Evolutionary conservation across 306 rosid genomes (phyloP), one percentile per base, ranked within the genome.

Genomic region (Abrus pulchellus): DNA sequence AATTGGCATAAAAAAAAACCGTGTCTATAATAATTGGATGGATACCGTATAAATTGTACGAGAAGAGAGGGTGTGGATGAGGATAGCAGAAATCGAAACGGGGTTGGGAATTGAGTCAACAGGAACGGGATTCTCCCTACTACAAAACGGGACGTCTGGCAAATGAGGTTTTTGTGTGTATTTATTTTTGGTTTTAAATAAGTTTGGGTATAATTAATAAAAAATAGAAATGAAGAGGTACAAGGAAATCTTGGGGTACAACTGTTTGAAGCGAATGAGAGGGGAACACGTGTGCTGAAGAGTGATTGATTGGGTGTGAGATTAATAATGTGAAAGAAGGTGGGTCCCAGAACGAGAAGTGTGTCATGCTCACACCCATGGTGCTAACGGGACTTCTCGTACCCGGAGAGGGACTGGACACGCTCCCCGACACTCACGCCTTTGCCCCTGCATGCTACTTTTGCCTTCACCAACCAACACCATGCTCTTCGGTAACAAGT

Each of bases 331-430:
- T 1, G 43, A 13, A 29, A 7, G 38, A 3, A 57, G 1, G 77
- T 54, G 84, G 89, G 49, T 50, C 76, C 91, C 87, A 4, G 10
- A 12, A 3, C 0, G 2, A 65, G n/a, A 30, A 4, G 9, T 59
- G 43, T 36, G 75, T 28, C 85, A 87, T 72, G 80, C 86, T 82
- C 79, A 1, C 33, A 54, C 32, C 32, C n/a, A 44, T 56, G n/a
- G 43, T 52, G 36, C 50, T 47, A 56, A 41, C 48, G 13, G 60
- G 60, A 49, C 38, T 44, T 27, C 38, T 45, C 56, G 27, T 20
- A 34, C 47, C 40, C 40, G 13, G 52, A 41, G 52, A 69, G 3
- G 9, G 60, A 70, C 53, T 44, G 38, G 72, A 43, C 53, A 67
- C 72, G 54, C 20, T 67, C 36, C 54, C 20, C 72, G 36, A 67